Conservation (phyloP, 768 basidiomycete genomes). For the Russula vinacea region DNA sequence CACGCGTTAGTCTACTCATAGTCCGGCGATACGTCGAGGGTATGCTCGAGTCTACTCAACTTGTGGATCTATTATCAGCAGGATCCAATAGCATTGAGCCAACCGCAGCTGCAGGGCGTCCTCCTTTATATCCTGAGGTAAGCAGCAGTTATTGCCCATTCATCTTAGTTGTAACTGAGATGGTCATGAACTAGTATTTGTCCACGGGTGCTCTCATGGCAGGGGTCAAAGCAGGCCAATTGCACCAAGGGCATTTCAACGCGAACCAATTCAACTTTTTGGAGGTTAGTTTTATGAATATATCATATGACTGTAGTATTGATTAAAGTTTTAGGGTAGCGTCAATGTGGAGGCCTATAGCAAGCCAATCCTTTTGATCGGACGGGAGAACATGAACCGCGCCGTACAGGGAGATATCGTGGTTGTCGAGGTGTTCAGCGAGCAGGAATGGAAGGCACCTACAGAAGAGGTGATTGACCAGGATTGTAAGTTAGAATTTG, state of each 20-base stretch:
- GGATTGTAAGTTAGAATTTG: constrained; percentile 54
- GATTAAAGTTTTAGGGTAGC: constrained; percentile 53
- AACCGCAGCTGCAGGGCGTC: constrained; percentile 49
- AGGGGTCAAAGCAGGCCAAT: constrained; percentile 78
- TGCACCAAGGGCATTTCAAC: constrained; percentile 93
- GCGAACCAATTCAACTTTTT: constrained; percentile 95
- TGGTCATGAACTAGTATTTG: constrained; percentile 58
- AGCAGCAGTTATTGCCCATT: constrained; percentile 22
- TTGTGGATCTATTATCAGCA: constrained; percentile 81
- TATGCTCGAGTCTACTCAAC: constrained; percentile 56
- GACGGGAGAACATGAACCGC: constrained; percentile 92
- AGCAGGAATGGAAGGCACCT: constrained; percentile 89
- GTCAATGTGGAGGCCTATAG: constrained; percentile 70
- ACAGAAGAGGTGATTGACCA: constrained; percentile 92
- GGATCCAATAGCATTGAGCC: constrained; percentile 63
- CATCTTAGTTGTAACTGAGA: constrained; percentile 1
- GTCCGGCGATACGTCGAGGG: constrained; percentile 81
- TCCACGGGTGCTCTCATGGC: constrained; percentile 66
- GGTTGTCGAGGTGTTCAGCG: constrained; percentile 80
- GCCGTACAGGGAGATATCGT: constrained; percentile 93
- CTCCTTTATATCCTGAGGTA: constrained; percentile 75
- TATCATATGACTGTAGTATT: background rate
- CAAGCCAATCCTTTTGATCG: constrained; percentile 80
- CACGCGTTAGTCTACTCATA: constrained; percentile 32
- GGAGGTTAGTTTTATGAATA: constrained; percentile 54